Conservation (phyloP, 1,139 yeast species). For the Geotrichum restrictum region DNA sequence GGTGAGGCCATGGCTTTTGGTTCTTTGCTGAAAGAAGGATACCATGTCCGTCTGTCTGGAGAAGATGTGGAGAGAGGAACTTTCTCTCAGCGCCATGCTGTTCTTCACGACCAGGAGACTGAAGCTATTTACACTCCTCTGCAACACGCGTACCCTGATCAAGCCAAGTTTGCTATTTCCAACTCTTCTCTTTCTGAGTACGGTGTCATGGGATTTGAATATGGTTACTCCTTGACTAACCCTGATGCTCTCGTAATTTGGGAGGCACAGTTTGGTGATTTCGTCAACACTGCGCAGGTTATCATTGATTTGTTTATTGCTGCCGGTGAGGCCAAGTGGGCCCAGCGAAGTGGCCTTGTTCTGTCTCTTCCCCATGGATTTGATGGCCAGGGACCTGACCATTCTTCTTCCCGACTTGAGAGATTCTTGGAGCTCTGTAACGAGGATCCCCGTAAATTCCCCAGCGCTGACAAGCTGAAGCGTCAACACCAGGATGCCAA, state of each 20-base stretch:
- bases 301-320: conserved; percentile 95
- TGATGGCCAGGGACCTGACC: conserved; percentile 99
- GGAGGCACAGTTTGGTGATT: conserved; percentile 99
- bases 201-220: conserved; percentile 98
- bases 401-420: conserved; percentile 96
- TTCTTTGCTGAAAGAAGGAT: conserved; percentile 85
- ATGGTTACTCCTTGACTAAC: conserved; percentile 95
- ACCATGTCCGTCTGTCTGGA: conserved; percentile 95
- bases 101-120: conserved; percentile 88
- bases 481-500: conserved; percentile 99
- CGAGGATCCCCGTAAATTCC: conserved; percentile 95
- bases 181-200: conserved; percentile 98
- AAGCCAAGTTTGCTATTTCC: conserved; percentile 82
- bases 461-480: conserved; percentile 77
- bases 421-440: conserved; percentile 93
- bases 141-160: conserved; percentile 66
- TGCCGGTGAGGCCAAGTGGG: conserved; percentile 98
- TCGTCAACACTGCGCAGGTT: conserved; percentile 98
- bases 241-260: conserved; percentile 97
- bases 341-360: conserved; percentile 95
- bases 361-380: conserved; percentile 97
- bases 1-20: conserved; percentile 99
- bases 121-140: conserved; percentile 83
- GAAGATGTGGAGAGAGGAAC: conserved; percentile 99
- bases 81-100: conserved; percentile 98